Evolutionary conservation across 2,329 filamentous ascomycete species (phyloP), one percentile per base, ranked within the genome.

Genomic region (Diplodia scrobiculata): DNA sequence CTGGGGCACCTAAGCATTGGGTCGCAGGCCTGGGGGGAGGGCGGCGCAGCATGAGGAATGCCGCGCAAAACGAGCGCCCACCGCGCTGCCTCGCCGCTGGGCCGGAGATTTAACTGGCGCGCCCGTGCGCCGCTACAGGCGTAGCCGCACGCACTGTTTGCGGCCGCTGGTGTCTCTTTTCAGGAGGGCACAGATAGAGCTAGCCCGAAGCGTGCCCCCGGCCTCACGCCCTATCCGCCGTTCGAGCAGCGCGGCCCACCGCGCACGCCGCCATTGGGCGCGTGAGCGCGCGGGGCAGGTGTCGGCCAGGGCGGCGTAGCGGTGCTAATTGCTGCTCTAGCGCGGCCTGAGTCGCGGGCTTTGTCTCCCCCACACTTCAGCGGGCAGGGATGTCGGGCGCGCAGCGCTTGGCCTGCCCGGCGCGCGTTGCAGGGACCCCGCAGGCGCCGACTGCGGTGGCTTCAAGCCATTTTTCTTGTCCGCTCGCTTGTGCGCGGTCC

Each of bases 401-500:
- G 48, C 63, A 65, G 63, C 63, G 38, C 63, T 55, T 48, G 38
- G 50, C 62, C 62, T 54, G 48, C 36, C 62, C 51, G 62, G 45
- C 62, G 36, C 38, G 47, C 50, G 60, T 53, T 52, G 60, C 60
- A 63, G 63, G 63, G 63, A 58, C 60, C 63, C 63, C 63, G 52
- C 51, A 55, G 52, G 63, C 63, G 63, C 63, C 63, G 63, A 65
- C 63, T 65, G 62, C 62, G 62, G 62, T 64, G 62, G 62, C 62
- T 64, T 65, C 63, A 50, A 60, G 41, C 53, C 63, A 38, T 52
- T 50, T 59, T 58, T 41, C 52, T 52, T 66, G 47, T 66, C 63
- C 54, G 53, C 63, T 51, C 53, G 54, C 63, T 66, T 66, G 54
- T 59, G 63, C 53, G 47, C 63, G 63, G 53, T 59, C 63, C 54